Percentiles rank a stretch among this genome's conserved stretches.
Conservation (phyloP, 139 green algal genomes). For the Chlamydomonas schloesseri region DNA sequence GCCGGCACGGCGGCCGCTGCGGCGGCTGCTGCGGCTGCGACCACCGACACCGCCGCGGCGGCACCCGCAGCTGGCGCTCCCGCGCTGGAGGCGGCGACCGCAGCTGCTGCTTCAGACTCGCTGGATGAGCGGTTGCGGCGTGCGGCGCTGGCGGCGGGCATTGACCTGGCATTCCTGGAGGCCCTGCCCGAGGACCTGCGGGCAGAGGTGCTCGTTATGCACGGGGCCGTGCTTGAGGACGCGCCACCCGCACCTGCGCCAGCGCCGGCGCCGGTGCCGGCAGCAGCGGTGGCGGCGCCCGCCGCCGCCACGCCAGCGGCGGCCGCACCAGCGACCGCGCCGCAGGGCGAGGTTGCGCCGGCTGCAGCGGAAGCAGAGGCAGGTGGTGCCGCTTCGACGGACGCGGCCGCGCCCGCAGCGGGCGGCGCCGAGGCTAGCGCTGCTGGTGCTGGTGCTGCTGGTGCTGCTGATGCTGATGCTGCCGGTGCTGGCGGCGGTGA, state of each 20-base stretch:
- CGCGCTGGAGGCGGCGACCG: background rate
- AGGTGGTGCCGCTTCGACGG: too few relatives aligned
- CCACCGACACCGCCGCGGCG: background rate
- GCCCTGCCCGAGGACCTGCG: slow-evolving; percentile 81
- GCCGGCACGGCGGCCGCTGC: slow-evolving; percentile 7
- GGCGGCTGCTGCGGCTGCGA: slow-evolving; percentile 19
- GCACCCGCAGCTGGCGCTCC: background rate
- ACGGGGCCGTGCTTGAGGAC: slow-evolving; percentile 58
- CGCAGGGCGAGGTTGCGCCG: too few relatives aligned
- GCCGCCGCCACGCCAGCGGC: slow-evolving; percentile 26
- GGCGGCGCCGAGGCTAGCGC: background rate
- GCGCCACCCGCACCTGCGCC: background rate
- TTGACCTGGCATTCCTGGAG: slow-evolving; percentile 85
- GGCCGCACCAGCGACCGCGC: background rate
- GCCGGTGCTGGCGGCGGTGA: background rate
- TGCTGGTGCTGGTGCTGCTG: background rate
- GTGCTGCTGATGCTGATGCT: slow-evolving; percentile 9
- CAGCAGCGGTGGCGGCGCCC: background rate
- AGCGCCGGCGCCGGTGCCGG: slow-evolving; percentile 2
- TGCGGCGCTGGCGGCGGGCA: slow-evolving; percentile 57
- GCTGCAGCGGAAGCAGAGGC: too few relatives aligned
- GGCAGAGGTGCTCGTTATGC: slow-evolving; percentile 72
- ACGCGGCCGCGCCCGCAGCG: background rate
- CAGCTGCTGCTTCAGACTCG: background rate
- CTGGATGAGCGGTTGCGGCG: slow-evolving; percentile 44